Evolutionary conservation across 305 asterid species (phyloP).

Genomic region (Coffea humblotiana): DNA sequence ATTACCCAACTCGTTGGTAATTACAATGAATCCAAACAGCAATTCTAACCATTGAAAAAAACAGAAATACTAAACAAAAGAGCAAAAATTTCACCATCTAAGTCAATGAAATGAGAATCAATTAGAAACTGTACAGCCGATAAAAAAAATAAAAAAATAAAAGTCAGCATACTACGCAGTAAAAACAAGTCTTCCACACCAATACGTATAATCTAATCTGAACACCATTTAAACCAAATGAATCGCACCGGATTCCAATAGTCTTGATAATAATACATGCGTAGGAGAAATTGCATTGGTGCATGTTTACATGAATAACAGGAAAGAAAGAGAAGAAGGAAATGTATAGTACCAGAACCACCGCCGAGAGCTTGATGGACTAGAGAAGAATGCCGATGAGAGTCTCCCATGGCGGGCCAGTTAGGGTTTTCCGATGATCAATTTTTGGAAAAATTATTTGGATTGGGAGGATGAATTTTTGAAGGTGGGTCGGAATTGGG

Average conservation of each 20-base stretch:
- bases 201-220: neutral
- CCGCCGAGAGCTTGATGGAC: slow-evolving; percentile 75
- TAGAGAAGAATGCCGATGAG: slow-evolving; percentile 35
- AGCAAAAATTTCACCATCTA: neutral
- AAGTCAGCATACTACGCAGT: neutral
- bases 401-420: slow-evolving; percentile 61
- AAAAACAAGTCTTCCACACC: neutral
- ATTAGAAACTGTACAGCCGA: neutral
- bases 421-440: slow-evolving; percentile 16
- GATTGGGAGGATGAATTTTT: slow-evolving; percentile 10
- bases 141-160: too few relatives aligned
- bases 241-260: neutral
- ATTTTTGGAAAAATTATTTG: too few relatives aligned
- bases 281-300: too few relatives aligned
- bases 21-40: too few relatives aligned
- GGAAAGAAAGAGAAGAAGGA: slow-evolving; percentile 1
- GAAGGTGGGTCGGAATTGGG: slow-evolving; percentile 4
- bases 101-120: neutral
- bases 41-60: too few relatives aligned
- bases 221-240: neutral
- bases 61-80: too few relatives aligned
- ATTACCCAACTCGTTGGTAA: too few relatives aligned
- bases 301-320: neutral
- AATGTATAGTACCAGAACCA: slow-evolving; percentile 58
- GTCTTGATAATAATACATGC: neutral